Conservation (phyloP, 192 early-diverging fungal species). For the Mortierella claussenii region DNA sequence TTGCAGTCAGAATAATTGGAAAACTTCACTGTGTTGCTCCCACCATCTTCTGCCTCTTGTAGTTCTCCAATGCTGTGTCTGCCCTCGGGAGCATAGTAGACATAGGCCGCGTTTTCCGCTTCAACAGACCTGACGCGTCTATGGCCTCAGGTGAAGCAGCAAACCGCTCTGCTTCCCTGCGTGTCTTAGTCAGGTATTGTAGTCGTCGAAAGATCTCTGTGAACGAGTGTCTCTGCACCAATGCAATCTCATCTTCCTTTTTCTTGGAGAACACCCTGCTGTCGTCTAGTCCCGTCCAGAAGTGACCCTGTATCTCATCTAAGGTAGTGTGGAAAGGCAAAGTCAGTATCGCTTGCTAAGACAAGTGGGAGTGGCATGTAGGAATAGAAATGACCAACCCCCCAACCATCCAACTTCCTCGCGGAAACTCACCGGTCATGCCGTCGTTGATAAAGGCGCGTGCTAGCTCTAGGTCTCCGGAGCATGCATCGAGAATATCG, state of each 20-base stretch:
- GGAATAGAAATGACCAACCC: neutral
- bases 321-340: neutral
- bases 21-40: no score
- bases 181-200: constrained; percentile 21
- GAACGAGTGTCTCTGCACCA: constrained; percentile 12
- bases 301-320: constrained; percentile 14
- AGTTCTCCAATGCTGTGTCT: no score
- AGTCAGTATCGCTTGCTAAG: neutral
- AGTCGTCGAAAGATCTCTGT: constrained; percentile 6
- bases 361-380: neutral
- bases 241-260: constrained; percentile 12
- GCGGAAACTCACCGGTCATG: constrained; percentile 21
- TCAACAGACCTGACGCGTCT: constrained; percentile 6
- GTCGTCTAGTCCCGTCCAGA: constrained; percentile 42
- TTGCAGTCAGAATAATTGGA: no score
- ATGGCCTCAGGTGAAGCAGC: neutral
- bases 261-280: constrained; percentile 8
- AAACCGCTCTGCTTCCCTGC: constrained; percentile 16
- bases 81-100: neutral
- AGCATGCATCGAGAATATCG: constrained; percentile 34
- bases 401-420: neutral
- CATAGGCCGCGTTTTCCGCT: neutral
- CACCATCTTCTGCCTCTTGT: no score
- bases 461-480: constrained; percentile 10
- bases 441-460: constrained; percentile 4